Evolutionary conservation across 805 yeast species (phyloP), one percentile per base, ranked within the genome.

Genomic region (Brettanomyces nanus): DNA sequence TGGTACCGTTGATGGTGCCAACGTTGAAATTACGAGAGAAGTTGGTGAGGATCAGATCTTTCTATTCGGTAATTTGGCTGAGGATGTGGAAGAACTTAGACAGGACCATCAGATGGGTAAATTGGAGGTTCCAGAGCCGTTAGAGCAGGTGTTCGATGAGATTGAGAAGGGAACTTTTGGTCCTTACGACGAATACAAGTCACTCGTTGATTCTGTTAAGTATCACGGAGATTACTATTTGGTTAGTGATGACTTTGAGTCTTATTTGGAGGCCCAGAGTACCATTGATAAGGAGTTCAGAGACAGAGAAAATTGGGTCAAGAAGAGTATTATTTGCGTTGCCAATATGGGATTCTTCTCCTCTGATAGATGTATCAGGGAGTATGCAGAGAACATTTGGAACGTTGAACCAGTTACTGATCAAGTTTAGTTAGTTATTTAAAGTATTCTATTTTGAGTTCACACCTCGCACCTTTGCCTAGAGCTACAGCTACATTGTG

Each of bases 1-100:
- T 46, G 97, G 97, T 58, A 89, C 97, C 10, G 95, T 87, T 47
- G 97, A 87, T 56, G 97, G 97, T 56, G 97, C 97, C 45, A 87
- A 89, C 55, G 95, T 89, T 35, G 97, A 87, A 64, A 85, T 87
- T 58, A 85, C 95, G 17, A 75, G 95, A 50, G 96, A 89, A 63
- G 75, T 89, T 49, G 95, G 95, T 36, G 95, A 87, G 54, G 95
- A 87, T 36, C 85, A 87, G 58, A 85, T 89, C 59, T 87, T 87
- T 66, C 68, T 87, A 56, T 87, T 87, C 58, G 97, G 97, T 55
- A 85, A 84, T 54, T 72, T 89, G 54, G 77, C 95, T 26, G 96
- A 89, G 64, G 78, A 83, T 34, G 96, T 87, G 32, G 95, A 87
- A 39, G 89, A 79, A 37, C 67, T 87, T 35, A 76, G 96, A 62